Evolutionary conservation across 1,284 basidiomycete genomes (phyloP), one percentile per base, ranked within the genome.

Genomic region (Boletus hoseneyae): DNA sequence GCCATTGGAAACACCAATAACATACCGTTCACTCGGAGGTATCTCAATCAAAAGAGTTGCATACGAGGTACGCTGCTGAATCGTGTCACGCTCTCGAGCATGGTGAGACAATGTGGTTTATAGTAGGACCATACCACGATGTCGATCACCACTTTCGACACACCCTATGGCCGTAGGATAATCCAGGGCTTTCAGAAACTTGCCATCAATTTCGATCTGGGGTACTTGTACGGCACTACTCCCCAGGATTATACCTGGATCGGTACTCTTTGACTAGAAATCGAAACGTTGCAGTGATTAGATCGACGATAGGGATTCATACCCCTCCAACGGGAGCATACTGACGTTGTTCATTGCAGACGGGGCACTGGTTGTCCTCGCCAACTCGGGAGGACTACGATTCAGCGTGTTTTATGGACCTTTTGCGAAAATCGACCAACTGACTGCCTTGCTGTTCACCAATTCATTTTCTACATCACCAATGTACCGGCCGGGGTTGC

Each of bases 381-480:
- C 76, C 45, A 87, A 91, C 67, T 81, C 85, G 2, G 90, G 85
- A 13, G 83, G 75, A n/a, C 75, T 85, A 60, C 80, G 90, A 41
- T 92, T 85, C 69, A 83, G 90, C 59, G 65, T 93, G 37, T 81
- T 79, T 61, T 54, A 72, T 2, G 90, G 89, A 2, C 56, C 79
- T 3, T 92, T 92, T 69, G 85, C 84, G 39, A 80, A 81, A 62
- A 90, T 91, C 64, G 89, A 92, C 65, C 82, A 90, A 63, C 75
- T 90, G 21, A 87, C 86, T 0, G 77, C 80, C 0, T 82, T 79
- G 15, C 86, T 86, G 1, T 90, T 84, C 61, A 57, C 67, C 0
- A 78, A 88, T 59, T 48, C 70, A 8, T 88, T 70, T 54, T 77
- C n/a, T 87, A 75, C 64, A 74, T 89, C 42, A 67, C 79, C 2